Base-by-base conservation (phyloP, 1,139 yeast species). In the Nakaseomyces kungkrabaensis region DNA sequence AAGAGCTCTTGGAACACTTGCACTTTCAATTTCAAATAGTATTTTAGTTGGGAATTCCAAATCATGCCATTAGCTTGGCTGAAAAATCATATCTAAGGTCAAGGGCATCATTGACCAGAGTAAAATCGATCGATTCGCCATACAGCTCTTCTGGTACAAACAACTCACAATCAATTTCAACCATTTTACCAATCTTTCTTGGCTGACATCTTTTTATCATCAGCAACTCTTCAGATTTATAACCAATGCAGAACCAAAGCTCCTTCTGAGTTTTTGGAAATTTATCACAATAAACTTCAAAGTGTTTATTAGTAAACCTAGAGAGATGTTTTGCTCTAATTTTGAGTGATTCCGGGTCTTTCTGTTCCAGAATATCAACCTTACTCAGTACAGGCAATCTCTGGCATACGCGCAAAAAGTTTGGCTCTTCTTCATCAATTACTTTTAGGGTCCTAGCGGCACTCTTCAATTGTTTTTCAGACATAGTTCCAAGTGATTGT, bases 211-310 rank as follows among this genome's bases (percentile, higher is more conserved):
- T 74, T 60, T 84, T 85, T 42, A 85, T 68, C 50, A 81, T 71
- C 36, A 76, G 67, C 42, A 86, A 63, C 60, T 82, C 87, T 2
- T 65, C 59, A 9, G 63, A 64, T 59, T 80, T 77, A 57, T 79
- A 76, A 7, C 83, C 68, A 47, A 90, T 77, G 8, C 84, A 76
- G 66, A 92, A 87, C 98, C 98, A 94, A 0, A 95, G 81, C 65
- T 92, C 98, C 59, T 90, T 83, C 68, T 94, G 99, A 1, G 83
- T 74, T 66, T 92, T 90, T 45, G 96, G 96, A 69, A 86, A 92
- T 57, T 78, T 79, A 3, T 95, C 94, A 54, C 92, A 74, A 61
- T 82, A 79, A 53, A 87, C 79, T 54, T 77, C 78, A 68, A 78
- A 85, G 50, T 81, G 86, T 4, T 70, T 68, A 55, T 75, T 79